These are phyloP conservation scores for Myriosclerotinia duriaeana DNA, from an alignment of 2,329 filamentous ascomycete species.

Conservation along the genomic window DNA sequence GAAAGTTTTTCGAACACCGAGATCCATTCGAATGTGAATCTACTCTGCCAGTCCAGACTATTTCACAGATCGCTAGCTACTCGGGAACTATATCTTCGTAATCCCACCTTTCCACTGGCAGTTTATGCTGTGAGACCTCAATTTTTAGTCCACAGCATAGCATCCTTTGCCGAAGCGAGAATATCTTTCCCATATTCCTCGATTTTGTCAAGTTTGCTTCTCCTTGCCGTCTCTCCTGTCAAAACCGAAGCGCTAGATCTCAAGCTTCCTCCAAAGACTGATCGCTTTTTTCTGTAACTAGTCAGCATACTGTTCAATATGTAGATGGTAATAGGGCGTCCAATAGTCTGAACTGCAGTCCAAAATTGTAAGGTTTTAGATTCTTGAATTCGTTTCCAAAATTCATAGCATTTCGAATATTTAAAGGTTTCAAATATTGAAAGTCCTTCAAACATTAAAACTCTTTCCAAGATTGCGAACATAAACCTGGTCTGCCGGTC, in stretches of 20 bases:
- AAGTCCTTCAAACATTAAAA: no score
- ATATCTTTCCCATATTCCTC: conserved; percentile 18
- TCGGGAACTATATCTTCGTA: background rate
- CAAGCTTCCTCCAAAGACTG: background rate
- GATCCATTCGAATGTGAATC: no score
- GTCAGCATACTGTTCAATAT: background rate
- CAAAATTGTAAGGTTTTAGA: no score
- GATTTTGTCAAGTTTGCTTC: background rate
- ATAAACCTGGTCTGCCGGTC: no score
- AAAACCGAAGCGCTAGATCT: background rate
- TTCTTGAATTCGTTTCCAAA: no score
- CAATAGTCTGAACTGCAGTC: no score
- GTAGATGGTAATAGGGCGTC: no score
- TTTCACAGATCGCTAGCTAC: background rate
- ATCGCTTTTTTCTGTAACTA: background rate
- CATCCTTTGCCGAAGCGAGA: background rate
- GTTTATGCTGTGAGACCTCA: background rate
- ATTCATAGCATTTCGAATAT: no score
- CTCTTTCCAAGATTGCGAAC: no score
- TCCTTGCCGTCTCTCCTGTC: background rate
- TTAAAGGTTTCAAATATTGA: no score
- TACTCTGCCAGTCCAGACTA: no score
- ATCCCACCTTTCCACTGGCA: background rate
- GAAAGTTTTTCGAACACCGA: no score
- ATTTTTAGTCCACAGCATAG: conserved; percentile 1